Base-by-base conservation (phyloP, 345 rosid species). In the Sisymbrium altissimum region DNA sequence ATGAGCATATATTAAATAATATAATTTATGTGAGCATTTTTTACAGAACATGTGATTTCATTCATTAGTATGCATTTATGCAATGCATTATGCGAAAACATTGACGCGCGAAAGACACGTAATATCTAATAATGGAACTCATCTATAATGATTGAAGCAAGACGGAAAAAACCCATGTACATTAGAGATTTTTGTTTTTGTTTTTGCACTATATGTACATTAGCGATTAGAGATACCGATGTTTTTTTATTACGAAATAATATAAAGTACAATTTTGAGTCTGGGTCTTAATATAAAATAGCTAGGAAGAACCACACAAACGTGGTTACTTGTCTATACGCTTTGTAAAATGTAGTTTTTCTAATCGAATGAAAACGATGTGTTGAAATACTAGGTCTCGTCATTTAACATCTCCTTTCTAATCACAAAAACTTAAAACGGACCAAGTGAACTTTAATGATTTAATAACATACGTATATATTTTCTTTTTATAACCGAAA, bases 91-190 rank as follows among this genome's bases (percentile, higher is more conserved):
- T 75, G 48, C 49, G 15, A 50, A n/a, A 57, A 75, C 64, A 18
- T 75, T 27, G 73, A 75, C 79, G 55, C 68, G 56, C 79, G 33
- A 41, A 75, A 60, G 63, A 75, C 79, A 75, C 74, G 79, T 68
- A 41, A 52, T 52, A 50, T 39, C 63, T 52, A 68, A 75, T 68
- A 68, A 75, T 75, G 68, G 21, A 11, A 21, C 64, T 11, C 69
- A 68, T 75, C 60, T n/a, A 50, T 60, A 75, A 60, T 75, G 68
- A 75, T 75, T 60, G 79, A 68, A 41, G 46, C 69, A 39, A 68
- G n/a, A 40, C 33, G 19, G 12, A 40, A 48, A 14, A 23, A 36
- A 44, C 30, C 5, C 56, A 19, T 41, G 23, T 73, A 55, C 11
- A 60, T 3, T 13, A 23, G 8, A 25, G 35, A n/a, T n/a, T n/a